phyloP scores from a whole-genome alignment of 2,329 filamentous ascomycete species.

The Alternaria tenuissima region DNA sequence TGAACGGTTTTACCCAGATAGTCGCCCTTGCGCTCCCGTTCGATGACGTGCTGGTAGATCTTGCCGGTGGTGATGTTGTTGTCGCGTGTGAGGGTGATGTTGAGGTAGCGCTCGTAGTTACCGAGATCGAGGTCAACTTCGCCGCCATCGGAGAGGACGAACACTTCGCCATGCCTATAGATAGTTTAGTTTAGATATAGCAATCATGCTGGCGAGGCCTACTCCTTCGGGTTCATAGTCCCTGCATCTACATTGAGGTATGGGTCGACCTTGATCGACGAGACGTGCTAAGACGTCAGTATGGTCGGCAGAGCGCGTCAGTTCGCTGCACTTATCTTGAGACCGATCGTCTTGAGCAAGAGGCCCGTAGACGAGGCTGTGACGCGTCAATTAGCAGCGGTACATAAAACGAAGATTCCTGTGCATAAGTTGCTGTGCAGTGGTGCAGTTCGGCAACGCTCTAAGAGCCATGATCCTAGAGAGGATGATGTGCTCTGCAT shows the following conservation, averaged over 20 bases:
- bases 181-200: constrained; percentile 18
- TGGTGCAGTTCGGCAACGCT: background rate
- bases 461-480: background rate
- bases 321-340: constrained; percentile 69
- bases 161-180: constrained; percentile 82
- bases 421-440: background rate
- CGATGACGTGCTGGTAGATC: constrained; percentile 89
- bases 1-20: constrained; percentile 91
- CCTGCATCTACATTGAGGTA: constrained; percentile 82
- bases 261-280: constrained; percentile 74
- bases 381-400: constrained; percentile 39
- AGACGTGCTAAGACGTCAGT: constrained; percentile 61
- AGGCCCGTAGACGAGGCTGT: constrained; percentile 75
- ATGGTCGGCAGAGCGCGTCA: constrained; percentile 22
- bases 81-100: constrained; percentile 80
- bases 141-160: constrained; percentile 84
- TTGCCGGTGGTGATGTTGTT: constrained; percentile 99
- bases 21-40: constrained; percentile 74
- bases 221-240: constrained; percentile 73
- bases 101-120: constrained; percentile 83
- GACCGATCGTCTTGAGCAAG: constrained; percentile 79
- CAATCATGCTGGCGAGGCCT: constrained; percentile 41
- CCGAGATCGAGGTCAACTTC: constrained; percentile 79
- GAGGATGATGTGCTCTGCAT: background rate
- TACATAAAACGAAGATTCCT: background rate